phyloP scores from a whole-genome alignment of 1,139 yeast species.

The Blastobotrys malaysiensis region DNA sequence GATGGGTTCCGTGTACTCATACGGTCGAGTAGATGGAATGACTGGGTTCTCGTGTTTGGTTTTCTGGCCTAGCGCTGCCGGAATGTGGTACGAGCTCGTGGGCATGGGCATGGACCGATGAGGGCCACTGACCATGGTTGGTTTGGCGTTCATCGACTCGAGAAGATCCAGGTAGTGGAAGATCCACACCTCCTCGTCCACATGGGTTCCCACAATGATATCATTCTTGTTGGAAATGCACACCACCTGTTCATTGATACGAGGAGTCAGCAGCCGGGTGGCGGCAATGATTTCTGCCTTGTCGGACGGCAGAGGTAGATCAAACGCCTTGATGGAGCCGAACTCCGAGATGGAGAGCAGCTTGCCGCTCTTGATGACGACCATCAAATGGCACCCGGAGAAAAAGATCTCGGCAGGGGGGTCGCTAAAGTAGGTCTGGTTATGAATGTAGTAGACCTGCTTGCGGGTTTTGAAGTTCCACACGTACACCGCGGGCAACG shows the following conservation, averaged over 20 bases:
- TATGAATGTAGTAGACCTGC: conserved; percentile 14
- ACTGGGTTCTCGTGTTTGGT: conserved; percentile 4
- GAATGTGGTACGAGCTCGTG: neutral
- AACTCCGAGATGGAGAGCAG: conserved; percentile 19
- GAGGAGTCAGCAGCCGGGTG: conserved; percentile 57
- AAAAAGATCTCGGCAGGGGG: conserved; percentile 21
- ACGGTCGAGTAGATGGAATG: conserved; percentile 18
- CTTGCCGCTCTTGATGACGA: conserved; percentile 19
- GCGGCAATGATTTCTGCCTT: conserved; percentile 40
- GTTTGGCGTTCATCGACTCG: conserved; percentile 24
- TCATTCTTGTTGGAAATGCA: conserved; percentile 49
- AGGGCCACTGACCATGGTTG: neutral
- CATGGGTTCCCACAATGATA: conserved; percentile 56
- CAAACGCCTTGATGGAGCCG: conserved; percentile 15
- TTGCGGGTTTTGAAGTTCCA: conserved; percentile 18
- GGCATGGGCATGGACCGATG: conserved; percentile 2
- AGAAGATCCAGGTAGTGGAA: conserved; percentile 46
- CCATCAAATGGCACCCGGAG: conserved; percentile 20
- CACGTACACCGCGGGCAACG: conserved; percentile 18
- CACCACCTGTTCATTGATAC: conserved; percentile 68
- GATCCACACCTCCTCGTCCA: conserved; percentile 59
- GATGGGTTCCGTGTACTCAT: conserved; percentile 15
- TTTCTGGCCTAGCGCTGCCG: neutral
- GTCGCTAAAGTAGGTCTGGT: conserved; percentile 10
- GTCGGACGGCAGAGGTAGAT: conserved; percentile 11